Conservation (phyloP, 495 filamentous ascomycete genomes). For the Aspergillus saccharolyticus region DNA sequence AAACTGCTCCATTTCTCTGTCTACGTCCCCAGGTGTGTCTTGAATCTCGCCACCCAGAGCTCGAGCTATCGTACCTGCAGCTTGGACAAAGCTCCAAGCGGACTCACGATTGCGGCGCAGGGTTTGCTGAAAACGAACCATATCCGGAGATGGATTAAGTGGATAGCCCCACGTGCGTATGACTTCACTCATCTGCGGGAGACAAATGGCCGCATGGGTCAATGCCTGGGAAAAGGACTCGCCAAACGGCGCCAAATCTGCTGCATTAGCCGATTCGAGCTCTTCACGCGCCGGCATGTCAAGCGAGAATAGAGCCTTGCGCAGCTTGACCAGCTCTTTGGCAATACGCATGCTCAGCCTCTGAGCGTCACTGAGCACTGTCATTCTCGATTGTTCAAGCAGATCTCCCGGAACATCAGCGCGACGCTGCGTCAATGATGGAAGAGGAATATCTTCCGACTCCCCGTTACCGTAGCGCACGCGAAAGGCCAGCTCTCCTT, state of each 20-base stretch:
- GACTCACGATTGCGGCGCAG: conserved; percentile 54
- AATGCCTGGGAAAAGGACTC: conserved; percentile 45
- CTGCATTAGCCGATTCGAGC: conserved; percentile 11
- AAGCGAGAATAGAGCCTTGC: conserved; percentile 52
- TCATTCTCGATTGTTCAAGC: conserved; percentile 38
- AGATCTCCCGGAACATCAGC: conserved; percentile 23
- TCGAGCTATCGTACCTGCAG: conserved; percentile 55
- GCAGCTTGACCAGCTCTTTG: conserved; percentile 51
- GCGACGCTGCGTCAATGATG: conserved; percentile 26
- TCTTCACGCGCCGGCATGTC: conserved; percentile 31
- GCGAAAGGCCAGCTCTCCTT: conserved; percentile 40
- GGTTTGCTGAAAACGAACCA: conserved; percentile 50
- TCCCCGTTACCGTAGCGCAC: conserved; percentile 62
- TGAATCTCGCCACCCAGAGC: conserved; percentile 48
- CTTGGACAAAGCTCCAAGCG: conserved; percentile 62
- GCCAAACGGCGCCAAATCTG: conserved; percentile 30
- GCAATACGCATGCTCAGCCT: conserved; percentile 51
- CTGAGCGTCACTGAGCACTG: conserved; percentile 47
- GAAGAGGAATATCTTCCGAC: conserved; percentile 49
- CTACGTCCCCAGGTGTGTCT: conserved; percentile 24
- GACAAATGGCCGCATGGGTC: conserved; percentile 41
- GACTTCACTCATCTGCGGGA: conserved; percentile 53
- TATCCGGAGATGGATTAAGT: conserved; percentile 47
- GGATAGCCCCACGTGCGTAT: conserved; percentile 57
- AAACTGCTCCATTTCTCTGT: conserved; percentile 34